Evolutionary conservation across 2,329 filamentous ascomycete genomes (phyloP), one percentile per base, ranked within the genome.

Genomic region (Tolypocladium endophyticum): DNA sequence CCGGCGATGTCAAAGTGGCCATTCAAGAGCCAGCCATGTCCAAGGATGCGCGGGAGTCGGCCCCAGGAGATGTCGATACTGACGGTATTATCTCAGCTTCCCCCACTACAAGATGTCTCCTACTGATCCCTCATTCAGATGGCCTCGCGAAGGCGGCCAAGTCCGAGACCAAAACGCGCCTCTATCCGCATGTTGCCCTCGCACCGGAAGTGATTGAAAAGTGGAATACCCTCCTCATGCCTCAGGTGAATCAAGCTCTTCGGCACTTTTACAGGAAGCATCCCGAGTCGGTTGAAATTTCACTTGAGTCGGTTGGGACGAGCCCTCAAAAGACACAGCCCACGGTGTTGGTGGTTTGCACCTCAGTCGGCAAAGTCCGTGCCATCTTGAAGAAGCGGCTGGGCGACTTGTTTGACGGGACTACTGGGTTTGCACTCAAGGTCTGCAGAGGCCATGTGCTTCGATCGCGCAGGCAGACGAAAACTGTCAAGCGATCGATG

Each of bases 341-440:
- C 0, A 92, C 89, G 0, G 87, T 92, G 0, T 78, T 92, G 25
- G 85, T 93, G 11, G 86, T 90, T 4, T 93, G 89, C 73, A 87
- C 84, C 2, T 92, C 88, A 4, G 87, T 90, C 11, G 78, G 78
- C 56, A 90, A 89, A 69, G 86, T 92, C 36, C 86, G 87, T 57
- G 81, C 83, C 25, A 87, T 90, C 52, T 74, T 93, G 7, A 87
- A 85, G 69, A 87, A 87, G 67, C 84, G 87, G 63, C 80, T 92
- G 36, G 82, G 80, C 4, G 72, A 81, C 5, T 70, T 86, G 1
- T 91, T 90, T 62, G 87, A 92, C 52, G 80, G 78, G 38, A 77
- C 79, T 0, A 79, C 79, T 1, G 79, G 82, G 0, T 87, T 86
- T 63, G 82, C 84, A 4, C 77, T 92, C 35, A 89, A 89, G 66